These are phyloP conservation scores for Biscogniauxia mediterranea DNA, from an alignment of 2,329 filamentous ascomycete species.

Conservation along the genomic window DNA sequence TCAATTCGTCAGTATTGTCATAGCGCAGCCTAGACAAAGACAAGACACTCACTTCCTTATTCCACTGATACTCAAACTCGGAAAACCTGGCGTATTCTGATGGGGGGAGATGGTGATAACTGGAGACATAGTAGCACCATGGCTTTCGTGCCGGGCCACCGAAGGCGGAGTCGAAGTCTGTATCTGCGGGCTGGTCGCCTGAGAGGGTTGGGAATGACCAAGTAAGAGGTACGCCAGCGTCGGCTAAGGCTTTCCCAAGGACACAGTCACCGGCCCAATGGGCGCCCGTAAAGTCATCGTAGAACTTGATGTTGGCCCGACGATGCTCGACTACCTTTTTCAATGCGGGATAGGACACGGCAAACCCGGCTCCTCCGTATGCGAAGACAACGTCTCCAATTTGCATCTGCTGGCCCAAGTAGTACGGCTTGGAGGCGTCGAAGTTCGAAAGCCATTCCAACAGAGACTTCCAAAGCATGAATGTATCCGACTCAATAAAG, in stretches of 20 bases:
- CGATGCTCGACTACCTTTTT: conserved; percentile 42
- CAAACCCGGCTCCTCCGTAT: conserved; percentile 52
- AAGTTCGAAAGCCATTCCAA: conserved; percentile 51
- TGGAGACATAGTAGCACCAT: conserved; percentile 49
- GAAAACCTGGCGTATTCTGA: conserved; percentile 42
- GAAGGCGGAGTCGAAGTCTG: conserved; percentile 42
- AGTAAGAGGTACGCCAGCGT: conserved; percentile 43
- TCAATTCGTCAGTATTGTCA: neutral
- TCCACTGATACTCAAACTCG: conserved; percentile 43
- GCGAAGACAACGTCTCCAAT: conserved; percentile 50
- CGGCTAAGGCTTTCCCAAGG: conserved; percentile 44
- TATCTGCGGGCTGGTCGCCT: conserved; percentile 38
- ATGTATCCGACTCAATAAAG: conserved; percentile 60
- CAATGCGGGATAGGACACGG: conserved; percentile 50
- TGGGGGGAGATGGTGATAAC: conserved; percentile 48
- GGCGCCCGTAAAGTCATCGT: conserved; percentile 43
- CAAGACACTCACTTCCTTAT: conserved; percentile 24
- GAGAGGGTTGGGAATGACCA: conserved; percentile 48
- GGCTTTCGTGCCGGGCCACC: conserved; percentile 38
- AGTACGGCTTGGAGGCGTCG: conserved; percentile 46
- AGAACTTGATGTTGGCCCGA: conserved; percentile 37
- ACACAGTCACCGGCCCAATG: conserved; percentile 52
- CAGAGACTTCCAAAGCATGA: conserved; percentile 52
- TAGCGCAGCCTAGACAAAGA: neutral
- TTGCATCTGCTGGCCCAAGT: conserved; percentile 53